Evolutionary conservation across 805 yeast species (phyloP).

Genomic region (Kuraishia capsulata): DNA sequence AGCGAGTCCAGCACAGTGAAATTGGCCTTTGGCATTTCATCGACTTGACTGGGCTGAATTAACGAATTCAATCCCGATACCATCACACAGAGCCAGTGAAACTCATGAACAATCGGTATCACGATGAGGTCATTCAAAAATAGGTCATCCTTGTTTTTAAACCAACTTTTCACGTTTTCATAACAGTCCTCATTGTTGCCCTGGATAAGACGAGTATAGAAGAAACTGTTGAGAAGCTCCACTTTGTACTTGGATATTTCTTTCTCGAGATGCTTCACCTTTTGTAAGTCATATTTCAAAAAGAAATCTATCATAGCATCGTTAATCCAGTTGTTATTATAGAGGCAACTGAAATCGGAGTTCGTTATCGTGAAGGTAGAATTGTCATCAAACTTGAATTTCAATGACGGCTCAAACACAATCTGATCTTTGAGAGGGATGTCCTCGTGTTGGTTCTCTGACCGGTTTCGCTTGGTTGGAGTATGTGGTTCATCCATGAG

Average conservation of each 20-base stretch:
- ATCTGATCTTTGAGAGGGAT: constrained; percentile 20
- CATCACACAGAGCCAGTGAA: constrained; percentile 86
- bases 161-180: constrained; percentile 68
- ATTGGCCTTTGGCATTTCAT: constrained; percentile 22
- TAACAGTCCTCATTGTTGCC: constrained; percentile 32
- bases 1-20: constrained; percentile 71
- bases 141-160: constrained; percentile 50
- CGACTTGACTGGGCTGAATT: constrained; percentile 1
- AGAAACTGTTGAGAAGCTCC: constrained; percentile 68
- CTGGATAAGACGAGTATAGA: constrained; percentile 55
- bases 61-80: constrained; percentile 24
- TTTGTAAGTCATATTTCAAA: constrained; percentile 38
- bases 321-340: constrained; percentile 80
- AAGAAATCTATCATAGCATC: constrained; percentile 85
- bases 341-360: constrained; percentile 71
- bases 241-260: constrained; percentile 26
- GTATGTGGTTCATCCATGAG: not conserved
- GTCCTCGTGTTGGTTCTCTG: constrained; percentile 11
- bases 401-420: constrained; percentile 26
- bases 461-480: not conserved
- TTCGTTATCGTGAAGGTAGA: constrained; percentile 48
- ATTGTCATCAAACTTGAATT: constrained; percentile 43
- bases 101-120: constrained; percentile 71
- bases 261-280: constrained; percentile 21
- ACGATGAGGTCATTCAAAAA: constrained; percentile 51